Conservation (phyloP, 192 early-diverging fungal species). For the Dissophora globulifera region DNA sequence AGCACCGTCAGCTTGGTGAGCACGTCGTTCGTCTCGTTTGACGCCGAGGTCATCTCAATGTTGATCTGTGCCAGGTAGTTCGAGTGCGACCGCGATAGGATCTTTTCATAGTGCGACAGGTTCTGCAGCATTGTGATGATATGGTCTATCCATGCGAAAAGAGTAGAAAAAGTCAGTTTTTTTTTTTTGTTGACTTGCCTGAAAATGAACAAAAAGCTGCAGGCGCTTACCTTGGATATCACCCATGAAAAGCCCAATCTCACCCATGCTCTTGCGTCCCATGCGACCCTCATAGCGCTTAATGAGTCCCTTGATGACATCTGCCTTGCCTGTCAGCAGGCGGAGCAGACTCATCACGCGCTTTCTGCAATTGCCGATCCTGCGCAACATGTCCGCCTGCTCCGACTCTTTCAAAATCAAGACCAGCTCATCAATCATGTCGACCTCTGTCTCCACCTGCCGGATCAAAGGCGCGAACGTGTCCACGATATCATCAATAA, state of each 20-base stretch:
- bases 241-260: slow-evolving; percentile 78
- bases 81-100: slow-evolving; percentile 75
- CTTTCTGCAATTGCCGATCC: slow-evolving; percentile 63
- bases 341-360: slow-evolving; percentile 60
- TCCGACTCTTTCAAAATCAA: slow-evolving; percentile 79
- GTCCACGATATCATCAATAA: slow-evolving; percentile 87
- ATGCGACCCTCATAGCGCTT: slow-evolving; percentile 64
- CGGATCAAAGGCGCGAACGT: slow-evolving; percentile 77
- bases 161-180: no score
- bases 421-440: slow-evolving; percentile 85
- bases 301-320: slow-evolving; percentile 66
- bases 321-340: slow-evolving; percentile 60
- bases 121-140: slow-evolving; percentile 83
- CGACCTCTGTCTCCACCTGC: slow-evolving; percentile 83
- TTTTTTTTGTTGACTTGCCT: no score
- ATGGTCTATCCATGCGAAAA: slow-evolving; percentile 77
- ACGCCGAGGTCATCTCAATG: slow-evolving; percentile 77
- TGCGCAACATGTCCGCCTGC: slow-evolving; percentile 61
- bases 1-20: slow-evolving; percentile 90
- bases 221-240: slow-evolving; percentile 71
- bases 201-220: not conserved
- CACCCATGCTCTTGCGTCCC: slow-evolving; percentile 55
- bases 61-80: slow-evolving; percentile 83
- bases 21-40: slow-evolving; percentile 88
- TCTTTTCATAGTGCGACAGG: slow-evolving; percentile 77